Base-by-base conservation (phyloP, 495 filamentous ascomycete genomes). In the Annulohypoxylon moriforme region DNA sequence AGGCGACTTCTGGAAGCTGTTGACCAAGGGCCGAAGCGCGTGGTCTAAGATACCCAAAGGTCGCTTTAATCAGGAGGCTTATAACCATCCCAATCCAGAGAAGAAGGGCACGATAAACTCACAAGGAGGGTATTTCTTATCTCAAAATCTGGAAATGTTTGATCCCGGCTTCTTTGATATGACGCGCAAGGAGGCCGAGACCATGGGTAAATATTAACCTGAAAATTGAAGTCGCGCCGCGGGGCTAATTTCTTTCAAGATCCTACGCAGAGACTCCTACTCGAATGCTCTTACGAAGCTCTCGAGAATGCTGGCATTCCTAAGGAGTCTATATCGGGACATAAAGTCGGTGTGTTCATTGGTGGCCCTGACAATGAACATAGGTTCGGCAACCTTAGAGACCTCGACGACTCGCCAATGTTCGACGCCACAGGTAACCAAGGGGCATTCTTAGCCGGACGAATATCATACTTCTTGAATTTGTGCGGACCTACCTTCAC, bases 51-150 rank as follows among this genome's bases (percentile, higher is more conserved):
- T 91, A 55, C 93, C 93, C 0, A 69, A 82, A 18, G 88, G 91
- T 65, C 89, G 93, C 27, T 96, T 92, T 83, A 81, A 79, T 65
- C 72, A 76, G 18, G 88, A 92, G 72, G 89, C 90, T 6, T 88
- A 92, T 62, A 88, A 88, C 24, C 91, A 94, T 68, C 90, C 89
- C 3, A 80, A 82, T 61, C 81, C 79, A 4, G 80, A 79, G 62
- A 80, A 81, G 64, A 79, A 76, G 60, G 81, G 80, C 10, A 72
- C 73, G n/a, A 76, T 81, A 62, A 81, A 82, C 71, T 82, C 83
- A 0, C 75, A 80, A 59, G 73, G 82, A 46, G 87, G 86, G 0
- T 88, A 89, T 64, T 90, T 89, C 53, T 76, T 90, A 22, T 77
- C 84, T 22, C 79, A 85, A 16, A 85, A 87, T 64, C 56, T 85